Conservation (phyloP, 164 flowering plant species). For the Santalum album region DNA sequence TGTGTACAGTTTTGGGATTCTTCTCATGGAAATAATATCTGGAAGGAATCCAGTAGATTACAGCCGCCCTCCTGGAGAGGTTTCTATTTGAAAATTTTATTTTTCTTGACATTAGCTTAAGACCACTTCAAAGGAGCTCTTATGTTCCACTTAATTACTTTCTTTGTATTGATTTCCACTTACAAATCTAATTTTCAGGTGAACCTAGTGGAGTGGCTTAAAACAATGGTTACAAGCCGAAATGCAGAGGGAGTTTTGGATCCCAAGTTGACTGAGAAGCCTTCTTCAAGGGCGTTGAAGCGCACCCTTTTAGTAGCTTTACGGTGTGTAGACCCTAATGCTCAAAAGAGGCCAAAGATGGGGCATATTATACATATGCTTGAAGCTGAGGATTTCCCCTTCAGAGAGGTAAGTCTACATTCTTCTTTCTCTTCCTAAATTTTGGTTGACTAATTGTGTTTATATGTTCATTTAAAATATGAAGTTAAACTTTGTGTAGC, state of each 20-base stretch:
- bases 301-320: constrained; percentile 68
- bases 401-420: constrained; percentile 48
- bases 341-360: constrained; percentile 84
- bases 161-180: background rate
- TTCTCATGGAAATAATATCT: constrained; percentile 82
- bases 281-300: constrained; percentile 70
- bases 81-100: constrained; percentile 13
- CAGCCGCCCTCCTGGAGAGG: constrained; percentile 79
- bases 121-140: no score
- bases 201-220: constrained; percentile 82
- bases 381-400: constrained; percentile 76
- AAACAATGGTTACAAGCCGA: constrained; percentile 60
- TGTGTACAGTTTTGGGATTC: constrained; percentile 83
- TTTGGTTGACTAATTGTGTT: background rate
- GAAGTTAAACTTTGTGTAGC: no score
- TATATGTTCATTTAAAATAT: no score
- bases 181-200: constrained; percentile 34
- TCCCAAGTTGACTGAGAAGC: constrained; percentile 60
- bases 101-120: constrained; percentile 1
- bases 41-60: constrained; percentile 86
- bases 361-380: constrained; percentile 92
- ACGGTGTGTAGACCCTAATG: constrained; percentile 75
- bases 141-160: background rate
- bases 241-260: constrained; percentile 71
- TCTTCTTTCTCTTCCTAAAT: background rate